phyloP scores from a whole-genome alignment of 2,329 filamentous ascomycete genomes.

The Penicillium decumbens region DNA sequence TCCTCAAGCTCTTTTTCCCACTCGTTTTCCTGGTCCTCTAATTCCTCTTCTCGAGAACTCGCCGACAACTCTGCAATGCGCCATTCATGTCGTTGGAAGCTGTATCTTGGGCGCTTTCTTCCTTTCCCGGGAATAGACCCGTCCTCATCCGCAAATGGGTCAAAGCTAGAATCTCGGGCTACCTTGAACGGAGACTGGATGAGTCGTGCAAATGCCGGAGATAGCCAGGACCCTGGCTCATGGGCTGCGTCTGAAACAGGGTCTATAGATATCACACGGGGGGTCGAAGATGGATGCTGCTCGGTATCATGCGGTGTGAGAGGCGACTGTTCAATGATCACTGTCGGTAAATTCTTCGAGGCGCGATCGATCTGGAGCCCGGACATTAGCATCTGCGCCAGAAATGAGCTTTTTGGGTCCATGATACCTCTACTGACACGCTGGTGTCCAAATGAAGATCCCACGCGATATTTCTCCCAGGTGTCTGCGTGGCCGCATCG shows the following conservation, averaged over 20 bases:
- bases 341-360: slow-evolving; percentile 20
- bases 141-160: slow-evolving; percentile 65
- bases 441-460: slow-evolving; percentile 49
- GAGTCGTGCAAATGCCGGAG: slow-evolving; percentile 74
- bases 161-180: slow-evolving; percentile 59
- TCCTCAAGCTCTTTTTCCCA: slow-evolving; percentile 27
- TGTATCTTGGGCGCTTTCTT: slow-evolving; percentile 67
- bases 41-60: slow-evolving; percentile 56
- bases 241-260: slow-evolving; percentile 13
- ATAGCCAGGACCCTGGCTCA: slow-evolving; percentile 58
- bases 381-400: slow-evolving; percentile 2
- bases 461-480: slow-evolving; percentile 55
- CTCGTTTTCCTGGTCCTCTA: slow-evolving; percentile 27
- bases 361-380: slow-evolving; percentile 25
- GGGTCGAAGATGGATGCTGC: slow-evolving; percentile 23
- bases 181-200: slow-evolving; percentile 65
- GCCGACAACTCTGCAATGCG: slow-evolving; percentile 66
- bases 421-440: slow-evolving; percentile 36
- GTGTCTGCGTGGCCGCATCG: slow-evolving; percentile 50
- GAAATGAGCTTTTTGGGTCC: not conserved
- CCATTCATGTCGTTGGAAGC: slow-evolving; percentile 66
- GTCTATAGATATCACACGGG: slow-evolving; percentile 17
- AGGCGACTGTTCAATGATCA: slow-evolving; percentile 53
- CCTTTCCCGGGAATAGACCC: slow-evolving; percentile 56
- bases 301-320: slow-evolving; percentile 22